A percentile compares a stretch with the other conserved stretches of the same genome.
Conservation (phyloP, 495 filamentous ascomycete species). For the Xylaria venustula region DNA sequence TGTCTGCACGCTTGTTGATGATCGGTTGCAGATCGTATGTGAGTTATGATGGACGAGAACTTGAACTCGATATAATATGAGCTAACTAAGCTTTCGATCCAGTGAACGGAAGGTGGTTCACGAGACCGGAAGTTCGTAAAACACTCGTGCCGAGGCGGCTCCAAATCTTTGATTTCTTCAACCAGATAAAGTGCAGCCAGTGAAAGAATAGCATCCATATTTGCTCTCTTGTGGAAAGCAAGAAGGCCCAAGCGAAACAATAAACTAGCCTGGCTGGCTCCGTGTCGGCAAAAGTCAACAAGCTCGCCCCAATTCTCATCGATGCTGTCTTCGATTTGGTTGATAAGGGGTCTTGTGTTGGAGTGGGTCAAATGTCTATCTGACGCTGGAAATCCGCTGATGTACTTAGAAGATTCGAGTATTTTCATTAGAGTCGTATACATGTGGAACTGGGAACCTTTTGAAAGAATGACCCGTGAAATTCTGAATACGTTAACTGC, state of each 20-base stretch:
- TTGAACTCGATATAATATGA: slow-evolving; percentile 12
- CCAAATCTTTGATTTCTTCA: slow-evolving; percentile 23
- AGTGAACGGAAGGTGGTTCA: slow-evolving; percentile 25
- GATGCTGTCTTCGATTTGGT: slow-evolving; percentile 33
- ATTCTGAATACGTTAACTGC: slow-evolving; percentile 29
- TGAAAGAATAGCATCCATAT: slow-evolving; percentile 32
- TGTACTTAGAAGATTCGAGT: slow-evolving; percentile 26
- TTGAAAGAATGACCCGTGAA: slow-evolving; percentile 26
- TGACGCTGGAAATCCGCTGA: slow-evolving; percentile 33
- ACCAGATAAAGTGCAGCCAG: slow-evolving; percentile 30
- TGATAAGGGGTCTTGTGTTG: slow-evolving; percentile 26
- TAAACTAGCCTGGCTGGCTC: slow-evolving; percentile 19
- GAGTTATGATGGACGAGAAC: not conserved
- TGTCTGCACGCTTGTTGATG: slow-evolving; percentile 23
- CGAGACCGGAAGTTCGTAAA: slow-evolving; percentile 34
- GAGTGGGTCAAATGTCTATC: slow-evolving; percentile 13
- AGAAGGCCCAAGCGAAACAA: slow-evolving; percentile 30
- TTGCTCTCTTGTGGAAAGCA: slow-evolving; percentile 16
- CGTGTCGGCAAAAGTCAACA: slow-evolving; percentile 29
- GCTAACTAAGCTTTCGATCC: slow-evolving; percentile 22
- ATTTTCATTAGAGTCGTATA: slow-evolving; percentile 18
- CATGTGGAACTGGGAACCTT: slow-evolving; percentile 21
- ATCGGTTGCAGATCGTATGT: slow-evolving; percentile 23
- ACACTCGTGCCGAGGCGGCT: slow-evolving; percentile 23
- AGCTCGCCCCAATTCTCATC: slow-evolving; percentile 38